Percentiles rank a stretch among this genome's conserved stretches.
phyloP scores from a whole-genome alignment of 1,139 yeast species.

The Geotrichum carabidarum region DNA sequence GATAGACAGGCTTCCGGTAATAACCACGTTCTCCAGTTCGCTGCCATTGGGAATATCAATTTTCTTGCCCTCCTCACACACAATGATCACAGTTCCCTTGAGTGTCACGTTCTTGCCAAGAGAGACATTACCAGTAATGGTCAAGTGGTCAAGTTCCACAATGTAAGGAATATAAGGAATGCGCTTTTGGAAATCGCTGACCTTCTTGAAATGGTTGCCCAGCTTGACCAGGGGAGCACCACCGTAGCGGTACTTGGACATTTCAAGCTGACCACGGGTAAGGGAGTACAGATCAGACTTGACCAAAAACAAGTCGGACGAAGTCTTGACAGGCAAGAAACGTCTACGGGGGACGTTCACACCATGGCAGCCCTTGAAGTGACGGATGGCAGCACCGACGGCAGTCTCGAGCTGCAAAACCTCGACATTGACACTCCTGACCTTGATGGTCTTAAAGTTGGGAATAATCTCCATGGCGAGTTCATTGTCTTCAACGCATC shows the following conservation, averaged over 20 bases:
- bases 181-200: slow-evolving; percentile 81
- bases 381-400: slow-evolving; percentile 97
- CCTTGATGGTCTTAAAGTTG: slow-evolving; percentile 74
- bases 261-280: slow-evolving; percentile 84
- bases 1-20: slow-evolving; percentile 92
- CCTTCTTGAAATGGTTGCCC: slow-evolving; percentile 95
- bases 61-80: slow-evolving; percentile 93
- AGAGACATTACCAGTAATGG: slow-evolving; percentile 92
- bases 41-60: slow-evolving; percentile 97
- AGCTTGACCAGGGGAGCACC: slow-evolving; percentile 95
- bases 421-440: slow-evolving; percentile 71
- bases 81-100: slow-evolving; percentile 96
- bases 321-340: slow-evolving; percentile 95
- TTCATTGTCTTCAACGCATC: slow-evolving; percentile 78
- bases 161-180: slow-evolving; percentile 95
- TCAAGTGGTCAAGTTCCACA: slow-evolving; percentile 91
- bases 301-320: slow-evolving; percentile 87
- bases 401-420: slow-evolving; percentile 97
- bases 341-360: slow-evolving; percentile 97
- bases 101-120: slow-evolving; percentile 86
- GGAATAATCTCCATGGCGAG: slow-evolving; percentile 93
- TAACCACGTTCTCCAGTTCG: slow-evolving; percentile 89
- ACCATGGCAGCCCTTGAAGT: slow-evolving; percentile 92
- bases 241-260: slow-evolving; percentile 75
- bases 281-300: slow-evolving; percentile 92